A percentile compares a stretch with the other conserved stretches of the same genome.
phyloP scores from a whole-genome alignment of 768 basidiomycete species.

The Crucibulum laeve region DNA sequence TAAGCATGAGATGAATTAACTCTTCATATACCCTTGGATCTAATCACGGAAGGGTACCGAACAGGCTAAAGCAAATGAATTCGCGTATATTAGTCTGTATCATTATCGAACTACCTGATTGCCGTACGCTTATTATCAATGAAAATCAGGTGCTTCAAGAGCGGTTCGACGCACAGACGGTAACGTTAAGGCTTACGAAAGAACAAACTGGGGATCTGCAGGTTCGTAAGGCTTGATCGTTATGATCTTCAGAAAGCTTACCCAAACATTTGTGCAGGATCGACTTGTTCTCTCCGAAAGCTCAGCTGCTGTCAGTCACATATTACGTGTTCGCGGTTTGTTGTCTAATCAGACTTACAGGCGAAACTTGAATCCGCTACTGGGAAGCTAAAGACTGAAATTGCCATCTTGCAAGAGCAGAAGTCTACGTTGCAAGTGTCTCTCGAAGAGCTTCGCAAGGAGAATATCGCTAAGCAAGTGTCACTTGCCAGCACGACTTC shows the following conservation, averaged over 20 bases:
- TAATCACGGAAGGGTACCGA: background rate
- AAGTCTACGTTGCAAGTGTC: slow-evolving; percentile 22
- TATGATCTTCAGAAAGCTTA: slow-evolving; percentile 7
- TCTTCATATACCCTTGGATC: background rate
- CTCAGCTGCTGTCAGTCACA: slow-evolving; percentile 26
- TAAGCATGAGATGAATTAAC: background rate
- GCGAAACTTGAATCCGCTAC: slow-evolving; percentile 23
- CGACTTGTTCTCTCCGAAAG: slow-evolving; percentile 30
- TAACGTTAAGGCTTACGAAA: slow-evolving; percentile 48
- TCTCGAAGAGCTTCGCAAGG: slow-evolving; percentile 21
- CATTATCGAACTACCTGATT: too few species aligned
- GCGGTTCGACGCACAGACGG: slow-evolving; percentile 53
- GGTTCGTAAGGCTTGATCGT: slow-evolving; percentile 12
- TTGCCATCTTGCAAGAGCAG: slow-evolving; percentile 36
- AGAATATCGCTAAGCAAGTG: slow-evolving; percentile 15
- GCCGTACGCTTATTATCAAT: background rate
- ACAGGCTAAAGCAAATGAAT: too few species aligned
- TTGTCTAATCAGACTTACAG: slow-evolving; percentile 7
- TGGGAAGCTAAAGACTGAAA: slow-evolving; percentile 29
- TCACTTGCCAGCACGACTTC: slow-evolving; percentile 8
- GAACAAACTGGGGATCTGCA: slow-evolving; percentile 51
- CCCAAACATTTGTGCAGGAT: slow-evolving; percentile 22
- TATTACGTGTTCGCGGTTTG: background rate
- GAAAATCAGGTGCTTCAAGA: slow-evolving; percentile 29
- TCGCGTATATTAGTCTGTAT: too few species aligned